Percentiles rank a stretch among this genome's conserved stretches.
phyloP scores from a whole-genome alignment of 768 basidiomycete genomes.

The Leccinum fibrillosum region DNA sequence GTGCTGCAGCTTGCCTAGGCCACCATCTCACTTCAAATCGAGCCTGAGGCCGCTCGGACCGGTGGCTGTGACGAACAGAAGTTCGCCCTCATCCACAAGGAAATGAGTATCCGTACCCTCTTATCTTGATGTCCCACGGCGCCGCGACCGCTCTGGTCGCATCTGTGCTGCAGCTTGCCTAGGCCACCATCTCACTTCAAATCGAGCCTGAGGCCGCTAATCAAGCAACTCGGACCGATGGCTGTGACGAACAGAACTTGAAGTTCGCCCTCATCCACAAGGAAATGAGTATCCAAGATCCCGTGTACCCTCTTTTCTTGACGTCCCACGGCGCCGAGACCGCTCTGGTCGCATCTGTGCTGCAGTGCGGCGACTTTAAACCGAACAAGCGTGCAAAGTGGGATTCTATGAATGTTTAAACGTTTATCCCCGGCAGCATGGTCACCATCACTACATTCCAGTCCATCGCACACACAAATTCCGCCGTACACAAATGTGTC shows the following conservation, averaged over 20 bases:
- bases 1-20: too few relatives aligned
- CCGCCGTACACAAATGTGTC: neutral
- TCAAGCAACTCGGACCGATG: too few relatives aligned
- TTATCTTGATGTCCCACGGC: too few relatives aligned
- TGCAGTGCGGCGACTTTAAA: neutral
- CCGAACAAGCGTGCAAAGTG: neutral
- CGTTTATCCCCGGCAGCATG: neutral
- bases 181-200: too few relatives aligned
- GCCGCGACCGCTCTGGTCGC: too few relatives aligned
- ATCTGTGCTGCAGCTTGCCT: too few relatives aligned
- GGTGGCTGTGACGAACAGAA: neutral
- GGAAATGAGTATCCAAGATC: neutral
- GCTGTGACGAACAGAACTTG: too few relatives aligned
- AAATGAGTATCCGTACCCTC: too few relatives aligned
- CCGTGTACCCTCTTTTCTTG: neutral
- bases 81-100: too few relatives aligned
- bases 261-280: neutral
- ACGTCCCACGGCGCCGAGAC: neutral
- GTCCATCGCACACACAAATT: neutral
- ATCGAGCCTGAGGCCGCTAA: too few relatives aligned
- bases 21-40: too few relatives aligned
- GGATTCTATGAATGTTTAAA: neutral
- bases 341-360: neutral
- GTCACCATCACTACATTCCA: neutral
- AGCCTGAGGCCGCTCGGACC: too few relatives aligned